Evolutionary conservation across 2,329 filamentous ascomycete species (phyloP), one percentile per base, ranked within the genome.

Genomic region (Venturia nashicola): DNA sequence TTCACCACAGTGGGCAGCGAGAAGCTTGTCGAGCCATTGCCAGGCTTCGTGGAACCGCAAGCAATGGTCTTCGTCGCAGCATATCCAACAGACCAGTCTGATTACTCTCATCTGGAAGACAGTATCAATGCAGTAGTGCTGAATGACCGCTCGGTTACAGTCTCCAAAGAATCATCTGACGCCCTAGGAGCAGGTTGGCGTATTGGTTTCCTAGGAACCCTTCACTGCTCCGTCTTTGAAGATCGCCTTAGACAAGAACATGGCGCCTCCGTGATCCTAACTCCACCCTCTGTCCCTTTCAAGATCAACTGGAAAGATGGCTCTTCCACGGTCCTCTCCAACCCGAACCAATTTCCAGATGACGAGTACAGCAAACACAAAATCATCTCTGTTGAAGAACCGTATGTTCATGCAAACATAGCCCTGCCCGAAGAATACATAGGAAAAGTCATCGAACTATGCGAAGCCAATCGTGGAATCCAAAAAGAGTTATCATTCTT

Each of bases 171-270:
- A 72, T 90, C 90, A 34, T 97, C 92, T 0, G 91, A 97, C 71
- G 94, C 94, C 0, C 80, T 99, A 0, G 94, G 94, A 0, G 90
- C 93, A 0, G 94, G 94, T 2, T 99, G 94, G 88, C 86, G 94
- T 57, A 78, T 99, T 12, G 94, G 94, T 0, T 99, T 99, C 72
- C 77, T 99, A 3, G 94, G 94, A n/a, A 97, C 92, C 14, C 79
- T 99, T 59, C 94, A 99, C 74, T 97, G 94, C 77, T 97, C 92
- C n/a, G 94, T 99, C 5, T 99, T 99, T 70, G 92, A 99, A 76
- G 94, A 99, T 75, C 89, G 94, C 0, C 78, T 99, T 62, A 86
- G 91, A 54, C 91, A 97, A 75, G 94, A 99, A 74, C 92, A 99
- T 71, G 94, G 93, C 5, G 89, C 90, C 2, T 94, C 86, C 71